Conservation (phyloP, 2,329 filamentous ascomycete species). For the Dothideomycetes sp. region DNA sequence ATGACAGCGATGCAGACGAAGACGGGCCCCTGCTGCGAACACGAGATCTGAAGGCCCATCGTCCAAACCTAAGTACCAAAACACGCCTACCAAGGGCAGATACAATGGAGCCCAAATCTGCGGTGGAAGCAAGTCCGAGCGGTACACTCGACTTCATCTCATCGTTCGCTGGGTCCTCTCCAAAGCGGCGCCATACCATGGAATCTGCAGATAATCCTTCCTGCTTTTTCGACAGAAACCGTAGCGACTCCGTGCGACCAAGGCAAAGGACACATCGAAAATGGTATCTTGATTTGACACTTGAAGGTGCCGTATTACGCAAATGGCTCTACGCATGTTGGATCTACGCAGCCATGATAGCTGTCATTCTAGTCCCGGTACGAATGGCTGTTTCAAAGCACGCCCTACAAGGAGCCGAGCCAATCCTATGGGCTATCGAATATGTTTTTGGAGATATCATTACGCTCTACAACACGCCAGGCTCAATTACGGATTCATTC, state of each 20-base stretch:
- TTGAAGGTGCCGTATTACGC: constrained; percentile 60
- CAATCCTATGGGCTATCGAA: constrained; percentile 82
- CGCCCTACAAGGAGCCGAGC: constrained; percentile 64
- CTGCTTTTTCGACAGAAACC: neutral
- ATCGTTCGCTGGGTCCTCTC: neutral
- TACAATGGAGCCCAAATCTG: constrained; percentile 5
- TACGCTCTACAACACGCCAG: constrained; percentile 26
- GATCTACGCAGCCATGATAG: constrained; percentile 57
- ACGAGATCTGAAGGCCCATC: constrained; percentile 9
- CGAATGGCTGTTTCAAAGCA: constrained; percentile 55
- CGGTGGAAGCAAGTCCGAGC: constrained; percentile 1
- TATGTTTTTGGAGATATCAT: constrained; percentile 77
- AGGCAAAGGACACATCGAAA: constrained; percentile 2
- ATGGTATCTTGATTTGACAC: constrained; percentile 73
- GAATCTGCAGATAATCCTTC: constrained; percentile 4
- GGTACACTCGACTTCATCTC: neutral
- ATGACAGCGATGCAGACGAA: constrained; percentile 38
- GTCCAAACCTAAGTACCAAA: constrained; percentile 3
- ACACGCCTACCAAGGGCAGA: neutral
- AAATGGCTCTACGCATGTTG: constrained; percentile 79
- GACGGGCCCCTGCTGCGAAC: constrained; percentile 19
- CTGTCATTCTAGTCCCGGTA: constrained; percentile 59
- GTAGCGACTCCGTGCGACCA: neutral
- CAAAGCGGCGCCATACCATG: constrained; percentile 7
- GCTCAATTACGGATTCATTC: constrained; percentile 13